phyloP scores from a whole-genome alignment of 768 basidiomycete genomes.

The Lactifluus hygrophoroides region DNA sequence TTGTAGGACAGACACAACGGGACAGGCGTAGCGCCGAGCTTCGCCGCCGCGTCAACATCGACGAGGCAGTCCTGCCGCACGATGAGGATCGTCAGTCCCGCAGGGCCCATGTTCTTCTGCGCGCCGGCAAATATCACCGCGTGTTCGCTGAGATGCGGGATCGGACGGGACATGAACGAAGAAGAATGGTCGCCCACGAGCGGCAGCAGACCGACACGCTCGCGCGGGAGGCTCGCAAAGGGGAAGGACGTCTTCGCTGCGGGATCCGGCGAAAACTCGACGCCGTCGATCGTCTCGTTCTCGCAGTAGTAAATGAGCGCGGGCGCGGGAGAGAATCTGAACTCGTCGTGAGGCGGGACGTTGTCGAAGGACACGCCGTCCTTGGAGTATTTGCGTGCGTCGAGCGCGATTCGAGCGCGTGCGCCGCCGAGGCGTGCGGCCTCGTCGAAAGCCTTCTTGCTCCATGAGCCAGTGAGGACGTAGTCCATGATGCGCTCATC shows the following conservation, averaged over 20 bases:
- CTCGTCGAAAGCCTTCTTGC: conserved; percentile 77
- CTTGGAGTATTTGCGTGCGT: conserved; percentile 51
- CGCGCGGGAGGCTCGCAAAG: conserved; percentile 50
- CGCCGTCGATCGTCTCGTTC: conserved; percentile 97
- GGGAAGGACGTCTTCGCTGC: conserved; percentile 64
- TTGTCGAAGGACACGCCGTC: conserved; percentile 68
- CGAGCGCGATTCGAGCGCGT: conserved; percentile 60
- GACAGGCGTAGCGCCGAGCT: conserved; percentile 62
- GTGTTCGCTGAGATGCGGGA: conserved; percentile 80
- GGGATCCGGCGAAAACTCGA: conserved; percentile 68
- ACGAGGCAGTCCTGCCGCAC: conserved; percentile 93
- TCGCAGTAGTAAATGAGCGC: conserved; percentile 98
- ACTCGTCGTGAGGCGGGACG: conserved; percentile 67
- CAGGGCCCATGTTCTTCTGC: conserved; percentile 96
- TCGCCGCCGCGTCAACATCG: conserved; percentile 72
- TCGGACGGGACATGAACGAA: conserved; percentile 93
- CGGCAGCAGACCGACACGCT: conserved; percentile 49
- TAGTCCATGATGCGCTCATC: conserved; percentile 72
- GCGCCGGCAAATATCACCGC: conserved; percentile 94
- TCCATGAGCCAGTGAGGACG: conserved; percentile 89
- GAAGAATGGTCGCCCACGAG: conserved; percentile 94
- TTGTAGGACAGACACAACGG: conserved; percentile 81
- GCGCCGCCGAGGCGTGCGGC: conserved; percentile 58
- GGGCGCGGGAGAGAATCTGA: conserved; percentile 69
- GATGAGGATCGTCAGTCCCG: conserved; percentile 88